Evolutionary conservation across 2,329 filamentous ascomycete species (phyloP), one percentile per base, ranked within the genome.

Genomic region (Teratosphaeria viscida): DNA sequence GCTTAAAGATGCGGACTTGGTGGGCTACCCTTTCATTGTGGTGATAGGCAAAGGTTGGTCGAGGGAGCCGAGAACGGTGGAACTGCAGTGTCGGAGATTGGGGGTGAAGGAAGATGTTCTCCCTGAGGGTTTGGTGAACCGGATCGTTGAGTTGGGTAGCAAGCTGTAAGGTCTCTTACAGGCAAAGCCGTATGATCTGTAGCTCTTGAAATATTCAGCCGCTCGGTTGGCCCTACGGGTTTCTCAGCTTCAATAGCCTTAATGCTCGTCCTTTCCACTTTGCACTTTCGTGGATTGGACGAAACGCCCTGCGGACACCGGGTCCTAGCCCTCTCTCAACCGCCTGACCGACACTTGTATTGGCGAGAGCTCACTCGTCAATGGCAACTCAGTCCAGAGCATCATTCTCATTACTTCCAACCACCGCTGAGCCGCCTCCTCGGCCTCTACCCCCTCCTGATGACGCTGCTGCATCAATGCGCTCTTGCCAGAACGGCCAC

Each of bases 21-120:
- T 92, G 58, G 94, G 94, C 2, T 96, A 95, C 71, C 92, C 92
- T 0, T 79, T 97, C 12, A 79, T 92, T 8, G 79, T 96, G 12
- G 80, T 96, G 1, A 73, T 97, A 35, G 92, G 92, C 0, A 86
- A 82, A 63, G 78, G 77, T 3, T 95, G 88, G 86, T 72, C 74
- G 35, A 75, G 79, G 1, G 53, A 72, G 77, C 61, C 61, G 23
- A 54, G 72, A 77, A 60, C 59, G n/a, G 82, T 88, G 43, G 91
- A 95, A 72, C 82, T 96, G 34, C 90, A 95, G 70, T 92, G 90
- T 74, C 81, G 89, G 61, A 80, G 82, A 59, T 75, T 92, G 29
- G 80, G 78, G 6, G 67, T 88, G 16, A 86, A 82, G 64, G 79
- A 86, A 63, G 76, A 83, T 14, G 82, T 67, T 19, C 14, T 19